These are phyloP conservation scores for Gyrodon lividus DNA, from an alignment of 768 basidiomycete species.

Conservation along the genomic window DNA sequence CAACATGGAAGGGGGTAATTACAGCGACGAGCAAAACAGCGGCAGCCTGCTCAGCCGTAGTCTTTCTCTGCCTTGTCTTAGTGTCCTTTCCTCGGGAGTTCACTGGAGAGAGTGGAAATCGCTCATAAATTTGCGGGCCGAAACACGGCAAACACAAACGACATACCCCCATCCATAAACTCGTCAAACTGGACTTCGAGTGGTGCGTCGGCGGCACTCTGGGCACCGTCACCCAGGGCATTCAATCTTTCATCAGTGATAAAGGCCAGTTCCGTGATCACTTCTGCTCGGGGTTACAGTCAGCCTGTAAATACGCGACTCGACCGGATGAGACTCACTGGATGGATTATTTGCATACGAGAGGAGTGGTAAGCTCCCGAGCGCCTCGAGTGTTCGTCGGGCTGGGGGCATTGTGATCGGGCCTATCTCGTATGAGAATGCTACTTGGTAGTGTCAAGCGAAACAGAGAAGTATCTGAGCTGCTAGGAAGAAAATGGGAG, in stretches of 20 bases:
- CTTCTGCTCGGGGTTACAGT: conserved; percentile 13
- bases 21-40: conserved; percentile 26
- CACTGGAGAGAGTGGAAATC: conserved; percentile 9
- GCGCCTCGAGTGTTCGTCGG: conserved; percentile 12
- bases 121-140: background rate
- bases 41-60: conserved; percentile 23
- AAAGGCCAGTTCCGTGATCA: conserved; percentile 28
- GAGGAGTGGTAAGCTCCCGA: conserved; percentile 24
- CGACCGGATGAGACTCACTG: conserved; percentile 14
- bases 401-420: conserved; percentile 18
- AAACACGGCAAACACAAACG: background rate
- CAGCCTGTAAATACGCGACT: background rate
- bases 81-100: conserved; percentile 25
- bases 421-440: background rate
- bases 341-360: conserved; percentile 24
- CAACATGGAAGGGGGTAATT: background rate
- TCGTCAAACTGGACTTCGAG: conserved; percentile 26
- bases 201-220: conserved; percentile 4
- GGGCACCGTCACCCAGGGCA: background rate
- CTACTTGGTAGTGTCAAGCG: too few species aligned
- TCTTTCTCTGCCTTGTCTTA: conserved; percentile 17
- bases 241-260: conserved; percentile 14
- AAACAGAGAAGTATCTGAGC: too few species aligned
- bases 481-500: too few species aligned
- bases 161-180: conserved; percentile 27